phyloP scores from a whole-genome alignment of 306 rosid genomes.

The Psophocarpus tetragonolobus region DNA sequence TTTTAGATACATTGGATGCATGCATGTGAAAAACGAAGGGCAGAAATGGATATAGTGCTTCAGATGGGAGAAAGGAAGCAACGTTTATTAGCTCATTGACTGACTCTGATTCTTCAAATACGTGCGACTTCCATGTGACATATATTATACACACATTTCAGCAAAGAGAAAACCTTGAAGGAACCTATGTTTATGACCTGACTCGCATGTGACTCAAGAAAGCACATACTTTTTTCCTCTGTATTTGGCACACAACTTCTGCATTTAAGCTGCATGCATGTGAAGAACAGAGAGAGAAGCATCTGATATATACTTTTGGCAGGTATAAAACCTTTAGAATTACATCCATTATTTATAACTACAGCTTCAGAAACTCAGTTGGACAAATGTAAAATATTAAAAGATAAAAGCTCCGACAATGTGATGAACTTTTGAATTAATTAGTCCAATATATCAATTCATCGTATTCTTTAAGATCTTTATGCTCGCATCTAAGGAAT shows the following conservation, averaged over 20 bases:
- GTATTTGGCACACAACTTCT: neutral
- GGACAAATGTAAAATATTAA: too few species aligned
- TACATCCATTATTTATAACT: neutral
- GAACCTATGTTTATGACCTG: neutral
- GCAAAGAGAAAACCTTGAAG: neutral
- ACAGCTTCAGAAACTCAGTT: too few species aligned
- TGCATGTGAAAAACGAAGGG: neutral
- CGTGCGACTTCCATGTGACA: neutral
- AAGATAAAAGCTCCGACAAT: too few species aligned
- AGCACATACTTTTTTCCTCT: neutral
- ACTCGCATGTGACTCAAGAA: neutral
- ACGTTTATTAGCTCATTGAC: neutral
- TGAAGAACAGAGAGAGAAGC: neutral
- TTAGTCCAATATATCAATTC: too few species aligned
- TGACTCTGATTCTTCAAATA: neutral
- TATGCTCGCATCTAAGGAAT: neutral
- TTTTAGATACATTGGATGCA: neutral
- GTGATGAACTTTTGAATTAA: too few species aligned
- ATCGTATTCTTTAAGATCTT: neutral
- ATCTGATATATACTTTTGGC: conserved; percentile 1
- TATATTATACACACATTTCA: neutral
- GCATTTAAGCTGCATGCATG: neutral
- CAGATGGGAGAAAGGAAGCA: neutral
- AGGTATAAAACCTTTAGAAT: neutral
- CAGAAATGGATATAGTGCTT: neutral